Base-by-base conservation (phyloP, 805 yeast species). In the Kluyveromyces siamensis region DNA sequence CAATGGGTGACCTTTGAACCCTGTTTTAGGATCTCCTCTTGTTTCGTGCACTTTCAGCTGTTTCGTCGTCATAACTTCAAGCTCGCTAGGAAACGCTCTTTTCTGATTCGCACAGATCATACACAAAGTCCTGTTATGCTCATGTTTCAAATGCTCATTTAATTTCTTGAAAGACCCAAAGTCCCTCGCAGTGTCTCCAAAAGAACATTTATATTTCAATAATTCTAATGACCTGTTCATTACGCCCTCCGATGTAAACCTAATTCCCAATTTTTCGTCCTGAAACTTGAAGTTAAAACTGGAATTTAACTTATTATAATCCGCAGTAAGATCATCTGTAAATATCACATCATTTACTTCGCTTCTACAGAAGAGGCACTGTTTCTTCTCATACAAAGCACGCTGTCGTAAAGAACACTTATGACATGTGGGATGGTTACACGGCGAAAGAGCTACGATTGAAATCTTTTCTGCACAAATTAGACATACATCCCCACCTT, bases 1-100 rank as follows among this genome's bases (percentile, higher is more conserved):
- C 52, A 73, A 70, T 0, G 98, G 97, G 63, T 90, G 98, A 0
- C 98, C 98, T 10, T 66, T 72, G 65, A 90, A 90, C 0, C 96
- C 96, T 8, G 70, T 70, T 39, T 72, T 74, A 11, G 45, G 39
- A 58, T 90, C 96, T 45, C 96, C 97, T 37, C 70, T 72, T 3
- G 73, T 65, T 60, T 83, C 83, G 66, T 93, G 99, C 41, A 67
- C 73, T 51, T 78, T 80, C 41, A 91, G 71, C 55, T 80, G 83
- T 48, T 77, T 77, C 37, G 73, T 73, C 0, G 81, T 74, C 61
- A 78, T 87, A 14, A 84, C 63, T 41, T 73, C 72, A 46, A 87
- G 71, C 61, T 93, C 98, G 7, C 71, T 63, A 3, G 87, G 76
- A 62, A 93, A 91, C 2, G 85, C 85, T 56, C 81, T 82, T 59